These are phyloP conservation scores for Penicillium tannophilum DNA, from an alignment of 495 filamentous ascomycete species.

Conservation along the genomic window DNA sequence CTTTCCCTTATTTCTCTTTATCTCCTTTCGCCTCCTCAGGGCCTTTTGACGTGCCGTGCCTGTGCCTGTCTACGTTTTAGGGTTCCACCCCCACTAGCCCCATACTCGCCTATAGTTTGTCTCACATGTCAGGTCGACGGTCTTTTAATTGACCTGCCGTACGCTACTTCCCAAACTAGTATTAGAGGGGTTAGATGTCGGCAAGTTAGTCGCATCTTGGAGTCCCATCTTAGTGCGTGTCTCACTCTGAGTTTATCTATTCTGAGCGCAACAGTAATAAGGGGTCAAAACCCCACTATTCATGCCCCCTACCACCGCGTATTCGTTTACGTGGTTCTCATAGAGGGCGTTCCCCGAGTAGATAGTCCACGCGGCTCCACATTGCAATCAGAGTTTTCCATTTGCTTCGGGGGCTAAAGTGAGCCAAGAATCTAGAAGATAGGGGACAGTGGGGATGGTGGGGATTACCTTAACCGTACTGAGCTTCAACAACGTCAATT, in stretches of 20 bases:
- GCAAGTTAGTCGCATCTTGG: neutral
- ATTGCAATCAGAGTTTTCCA: neutral
- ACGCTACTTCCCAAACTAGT: no score
- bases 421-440: neutral
- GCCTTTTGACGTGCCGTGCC: no score
- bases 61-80: neutral
- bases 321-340: neutral
- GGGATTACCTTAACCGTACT: neutral
- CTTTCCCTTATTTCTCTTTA: neutral
- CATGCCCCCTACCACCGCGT: neutral
- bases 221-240: neutral
- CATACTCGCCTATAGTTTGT: neutral
- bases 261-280: neutral
- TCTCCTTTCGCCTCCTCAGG: neutral
- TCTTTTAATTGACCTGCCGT: no score
- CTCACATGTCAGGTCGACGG: neutral
- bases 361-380: neutral
- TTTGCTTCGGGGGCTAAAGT: neutral
- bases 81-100: neutral
- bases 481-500: neutral
- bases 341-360: neutral
- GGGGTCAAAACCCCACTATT: neutral
- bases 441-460: neutral
- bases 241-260: neutral
- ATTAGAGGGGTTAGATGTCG: neutral